phyloP scores from a whole-genome alignment of 163 green algal species.

The Volvox carteri region DNA sequence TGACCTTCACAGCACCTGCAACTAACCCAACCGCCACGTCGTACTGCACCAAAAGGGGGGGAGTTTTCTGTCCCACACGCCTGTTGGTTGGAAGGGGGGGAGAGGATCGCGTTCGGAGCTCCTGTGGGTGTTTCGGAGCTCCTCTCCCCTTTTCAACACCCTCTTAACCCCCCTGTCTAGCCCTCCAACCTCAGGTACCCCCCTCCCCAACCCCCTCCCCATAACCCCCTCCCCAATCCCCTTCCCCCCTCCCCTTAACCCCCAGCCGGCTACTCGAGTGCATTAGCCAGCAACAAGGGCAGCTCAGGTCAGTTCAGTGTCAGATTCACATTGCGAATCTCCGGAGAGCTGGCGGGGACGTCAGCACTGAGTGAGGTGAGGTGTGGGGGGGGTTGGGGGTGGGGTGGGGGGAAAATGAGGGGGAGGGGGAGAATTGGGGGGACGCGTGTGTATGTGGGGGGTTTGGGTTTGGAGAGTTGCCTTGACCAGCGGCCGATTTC shows the following conservation, averaged over 20 bases:
- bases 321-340: slow-evolving; percentile 1
- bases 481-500: too few relatives aligned
- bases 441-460: neutral
- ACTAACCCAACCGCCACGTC: too few relatives aligned
- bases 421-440: neutral
- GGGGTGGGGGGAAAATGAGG: neutral
- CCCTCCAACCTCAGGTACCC: neutral
- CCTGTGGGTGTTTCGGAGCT: too few relatives aligned
- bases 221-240: neutral
- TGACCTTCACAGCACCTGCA: too few relatives aligned
- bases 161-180: too few relatives aligned
- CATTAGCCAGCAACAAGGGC: slow-evolving; percentile 33
- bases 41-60: too few relatives aligned
- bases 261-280: slow-evolving; percentile 17
- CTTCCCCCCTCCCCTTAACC: neutral
- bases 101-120: too few relatives aligned
- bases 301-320: neutral
- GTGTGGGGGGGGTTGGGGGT: neutral
- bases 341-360: neutral
- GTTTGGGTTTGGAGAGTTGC: too few relatives aligned
- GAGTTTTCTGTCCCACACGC: too few relatives aligned
- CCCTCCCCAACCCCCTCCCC: too few relatives aligned
- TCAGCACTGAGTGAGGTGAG: neutral
- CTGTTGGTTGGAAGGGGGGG: too few relatives aligned
- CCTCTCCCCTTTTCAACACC: too few relatives aligned